These are phyloP conservation scores for Wickerhamomyces canadensis DNA, from an alignment of 805 yeast genomes.

Conservation along the genomic window DNA sequence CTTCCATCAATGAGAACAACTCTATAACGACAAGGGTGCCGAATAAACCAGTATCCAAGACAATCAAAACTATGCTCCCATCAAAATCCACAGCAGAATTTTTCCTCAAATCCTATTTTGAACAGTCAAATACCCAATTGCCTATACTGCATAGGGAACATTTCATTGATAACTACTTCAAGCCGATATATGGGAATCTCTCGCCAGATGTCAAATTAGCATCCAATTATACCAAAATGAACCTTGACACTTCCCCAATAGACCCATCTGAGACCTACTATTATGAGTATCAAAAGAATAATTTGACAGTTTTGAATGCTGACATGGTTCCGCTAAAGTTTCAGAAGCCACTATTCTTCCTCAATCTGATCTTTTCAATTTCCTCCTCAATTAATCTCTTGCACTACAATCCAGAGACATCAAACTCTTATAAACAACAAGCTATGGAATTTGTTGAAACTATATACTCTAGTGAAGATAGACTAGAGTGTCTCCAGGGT, in stretches of 20 bases:
- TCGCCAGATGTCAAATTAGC: constrained; percentile 51
- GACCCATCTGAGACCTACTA: constrained; percentile 40
- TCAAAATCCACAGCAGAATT: constrained; percentile 71
- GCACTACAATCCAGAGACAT: constrained; percentile 56
- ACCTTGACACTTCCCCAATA: constrained; percentile 26
- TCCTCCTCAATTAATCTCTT: constrained; percentile 71
- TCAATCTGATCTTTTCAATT: constrained; percentile 75
- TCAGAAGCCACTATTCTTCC: constrained; percentile 57
- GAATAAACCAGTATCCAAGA: constrained; percentile 14
- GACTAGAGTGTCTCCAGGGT: constrained; percentile 70
- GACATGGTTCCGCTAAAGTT: constrained; percentile 42
- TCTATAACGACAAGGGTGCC: constrained; percentile 24
- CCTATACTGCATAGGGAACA: constrained; percentile 82
- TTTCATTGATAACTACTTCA: constrained; percentile 59
- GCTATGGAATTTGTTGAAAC: constrained; percentile 56
- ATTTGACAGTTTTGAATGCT: constrained; percentile 14
- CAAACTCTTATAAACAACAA: constrained; percentile 65
- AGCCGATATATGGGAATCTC: constrained; percentile 74
- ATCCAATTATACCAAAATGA: constrained; percentile 46
- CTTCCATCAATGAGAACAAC: constrained; percentile 23
- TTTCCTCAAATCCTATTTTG: constrained; percentile 60
- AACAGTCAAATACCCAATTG: constrained; percentile 75
- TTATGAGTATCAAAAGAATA: constrained; percentile 31
- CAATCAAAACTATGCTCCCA: constrained; percentile 40
- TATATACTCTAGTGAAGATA: constrained; percentile 51